Evolutionary conservation across 2,329 filamentous ascomycete species (phyloP).

Genomic region (Aspergillus vadensis): DNA sequence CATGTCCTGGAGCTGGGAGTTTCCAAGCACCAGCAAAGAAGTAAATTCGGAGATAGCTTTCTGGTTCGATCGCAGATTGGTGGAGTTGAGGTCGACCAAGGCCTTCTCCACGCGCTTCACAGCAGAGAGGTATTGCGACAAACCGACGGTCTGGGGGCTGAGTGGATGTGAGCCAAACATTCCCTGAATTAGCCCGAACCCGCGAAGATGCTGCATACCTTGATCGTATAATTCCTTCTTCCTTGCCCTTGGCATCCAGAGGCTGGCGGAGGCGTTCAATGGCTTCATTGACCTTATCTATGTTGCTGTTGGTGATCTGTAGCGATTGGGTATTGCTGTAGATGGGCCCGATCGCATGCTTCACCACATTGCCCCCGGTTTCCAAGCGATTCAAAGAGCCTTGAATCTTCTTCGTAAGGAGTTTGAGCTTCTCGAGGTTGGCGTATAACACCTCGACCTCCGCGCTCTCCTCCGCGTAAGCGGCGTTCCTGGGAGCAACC

Average conservation of each 20-base stretch:
- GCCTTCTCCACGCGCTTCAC: conserved; percentile 86
- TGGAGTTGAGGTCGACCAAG: conserved; percentile 78
- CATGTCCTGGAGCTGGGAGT: conserved; percentile 78
- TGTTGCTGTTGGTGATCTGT: conserved; percentile 84
- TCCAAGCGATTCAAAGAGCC: conserved; percentile 82
- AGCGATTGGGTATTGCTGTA: conserved; percentile 89
- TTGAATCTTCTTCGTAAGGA: conserved; percentile 94
- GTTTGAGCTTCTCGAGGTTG: conserved; percentile 85
- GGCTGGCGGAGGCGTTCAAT: conserved; percentile 88
- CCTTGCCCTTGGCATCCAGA: conserved; percentile 86
- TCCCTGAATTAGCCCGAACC: background rate
- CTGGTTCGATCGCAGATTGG: conserved; percentile 91
- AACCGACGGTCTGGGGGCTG: conserved; percentile 75
- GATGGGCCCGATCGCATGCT: conserved; percentile 88
- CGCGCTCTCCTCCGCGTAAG: conserved; percentile 66
- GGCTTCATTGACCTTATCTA: conserved; percentile 80
- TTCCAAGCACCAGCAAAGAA: conserved; percentile 75
- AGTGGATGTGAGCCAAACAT: background rate
- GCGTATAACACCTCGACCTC: conserved; percentile 68
- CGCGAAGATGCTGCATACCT: conserved; percentile 54
- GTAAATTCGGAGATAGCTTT: conserved; percentile 80
- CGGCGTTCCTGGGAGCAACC: conserved; percentile 59
- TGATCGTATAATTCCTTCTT: conserved; percentile 86
- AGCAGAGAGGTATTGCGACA: conserved; percentile 83
- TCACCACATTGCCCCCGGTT: conserved; percentile 83